phyloP scores from a whole-genome alignment of 2,329 filamentous ascomycete species.

The Fusarium solani-melongenae region DNA sequence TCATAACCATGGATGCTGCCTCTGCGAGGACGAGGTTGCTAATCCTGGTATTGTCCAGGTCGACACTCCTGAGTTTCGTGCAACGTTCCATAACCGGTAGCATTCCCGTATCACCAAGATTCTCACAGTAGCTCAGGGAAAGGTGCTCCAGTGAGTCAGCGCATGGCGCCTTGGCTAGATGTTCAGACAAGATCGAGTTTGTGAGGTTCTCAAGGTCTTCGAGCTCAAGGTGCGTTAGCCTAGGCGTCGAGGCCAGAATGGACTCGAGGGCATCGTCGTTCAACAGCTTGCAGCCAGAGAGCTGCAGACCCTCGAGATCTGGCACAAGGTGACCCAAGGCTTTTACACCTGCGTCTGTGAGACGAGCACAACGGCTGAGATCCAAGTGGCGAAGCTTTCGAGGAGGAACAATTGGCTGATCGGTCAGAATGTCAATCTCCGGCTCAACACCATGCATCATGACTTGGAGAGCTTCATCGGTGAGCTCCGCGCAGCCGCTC shows the following conservation, averaged over 20 bases:
- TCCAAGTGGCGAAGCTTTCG: constrained; percentile 87
- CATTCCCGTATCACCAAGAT: constrained; percentile 84
- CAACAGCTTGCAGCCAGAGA: constrained; percentile 80
- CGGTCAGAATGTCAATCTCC: constrained; percentile 83
- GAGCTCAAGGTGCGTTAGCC: constrained; percentile 86
- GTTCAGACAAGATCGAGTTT: constrained; percentile 76
- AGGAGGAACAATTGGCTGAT: constrained; percentile 78
- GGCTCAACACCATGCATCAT: constrained; percentile 82
- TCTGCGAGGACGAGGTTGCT: constrained; percentile 88
- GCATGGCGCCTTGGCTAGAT: constrained; percentile 81
- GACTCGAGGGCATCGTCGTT: constrained; percentile 78
- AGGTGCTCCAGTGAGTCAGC: constrained; percentile 79
- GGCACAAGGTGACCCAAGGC: constrained; percentile 80
- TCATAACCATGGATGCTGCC: constrained; percentile 81
- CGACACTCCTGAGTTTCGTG: constrained; percentile 73
- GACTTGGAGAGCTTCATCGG: constrained; percentile 76
- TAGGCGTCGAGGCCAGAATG: constrained; percentile 79
- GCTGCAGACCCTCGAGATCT: constrained; percentile 82
- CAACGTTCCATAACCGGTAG: constrained; percentile 84
- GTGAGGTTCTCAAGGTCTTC: constrained; percentile 86
- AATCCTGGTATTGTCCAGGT: constrained; percentile 94
- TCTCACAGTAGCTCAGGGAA: constrained; percentile 90
- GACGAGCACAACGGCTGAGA: constrained; percentile 78
- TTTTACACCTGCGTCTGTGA: constrained; percentile 80
- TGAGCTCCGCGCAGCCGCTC: constrained; percentile 82